A percentile compares a stretch with the other conserved stretches of the same genome.
phyloP scores from a whole-genome alignment of 352 stramenopile species.

The Plasmopara viticola region DNA sequence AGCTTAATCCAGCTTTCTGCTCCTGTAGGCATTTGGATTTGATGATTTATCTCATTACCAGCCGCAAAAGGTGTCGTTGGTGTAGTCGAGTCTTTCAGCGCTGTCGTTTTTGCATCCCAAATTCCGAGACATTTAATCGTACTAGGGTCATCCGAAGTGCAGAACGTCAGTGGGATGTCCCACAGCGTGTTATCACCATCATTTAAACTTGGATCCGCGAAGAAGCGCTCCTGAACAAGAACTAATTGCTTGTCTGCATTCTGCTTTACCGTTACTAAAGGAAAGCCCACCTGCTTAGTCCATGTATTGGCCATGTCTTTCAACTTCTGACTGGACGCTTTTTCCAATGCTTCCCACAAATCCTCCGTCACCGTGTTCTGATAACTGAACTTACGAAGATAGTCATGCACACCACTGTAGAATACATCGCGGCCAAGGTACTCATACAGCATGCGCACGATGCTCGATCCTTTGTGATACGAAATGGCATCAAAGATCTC shows the following conservation, averaged over 20 bases:
- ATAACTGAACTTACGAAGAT: constrained; percentile 93
- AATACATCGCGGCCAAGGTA: constrained; percentile 65
- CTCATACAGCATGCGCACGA: constrained; percentile 72
- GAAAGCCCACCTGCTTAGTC: constrained; percentile 94
- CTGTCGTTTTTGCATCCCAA: constrained; percentile 51
- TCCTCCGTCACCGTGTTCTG: constrained; percentile 94
- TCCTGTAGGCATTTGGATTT: constrained; percentile 46
- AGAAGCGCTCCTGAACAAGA: constrained; percentile 91
- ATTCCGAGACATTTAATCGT: constrained; percentile 56
- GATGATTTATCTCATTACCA: constrained; percentile 78
- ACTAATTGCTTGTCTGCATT: constrained; percentile 55
- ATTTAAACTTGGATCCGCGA: constrained; percentile 78
- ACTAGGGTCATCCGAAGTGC: constrained; percentile 38
- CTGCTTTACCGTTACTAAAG: constrained; percentile 79
- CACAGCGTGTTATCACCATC: constrained; percentile 69
- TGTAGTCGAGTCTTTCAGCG: constrained; percentile 7
- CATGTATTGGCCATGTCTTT: constrained; percentile 90
- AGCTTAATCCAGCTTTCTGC: constrained; percentile 90
- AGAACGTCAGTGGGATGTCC: constrained; percentile 81
- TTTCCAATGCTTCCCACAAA: constrained; percentile 91
- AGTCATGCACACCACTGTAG: constrained; percentile 86
- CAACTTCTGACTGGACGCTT: constrained; percentile 86
- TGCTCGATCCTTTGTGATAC: constrained; percentile 89
- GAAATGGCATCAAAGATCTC: constrained; percentile 98
- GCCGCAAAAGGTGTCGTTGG: constrained; percentile 41